A percentile compares a stretch with the other conserved stretches of the same genome.
These are phyloP conservation scores for Hymenoscyphus linearis DNA, from an alignment of 2,329 filamentous ascomycete species.

Conservation along the genomic window DNA sequence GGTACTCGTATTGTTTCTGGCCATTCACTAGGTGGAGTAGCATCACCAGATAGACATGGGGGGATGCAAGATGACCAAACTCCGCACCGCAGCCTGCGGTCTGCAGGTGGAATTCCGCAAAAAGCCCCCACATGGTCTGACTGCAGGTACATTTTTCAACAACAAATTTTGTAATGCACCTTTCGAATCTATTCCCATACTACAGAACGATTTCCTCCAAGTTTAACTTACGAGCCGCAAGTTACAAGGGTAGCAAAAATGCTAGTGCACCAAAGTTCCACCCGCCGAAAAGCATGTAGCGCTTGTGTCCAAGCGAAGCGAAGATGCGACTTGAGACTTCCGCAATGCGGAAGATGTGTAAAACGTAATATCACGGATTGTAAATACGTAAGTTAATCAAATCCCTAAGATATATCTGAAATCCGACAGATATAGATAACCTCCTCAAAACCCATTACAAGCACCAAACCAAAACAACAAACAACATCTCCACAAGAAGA, in stretches of 20 bases:
- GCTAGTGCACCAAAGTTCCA: constrained; percentile 3
- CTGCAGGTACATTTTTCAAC: background rate
- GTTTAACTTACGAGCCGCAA: too few relatives aligned
- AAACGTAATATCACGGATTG: constrained; percentile 14
- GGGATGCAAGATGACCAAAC: background rate
- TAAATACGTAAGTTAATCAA: constrained; percentile 17
- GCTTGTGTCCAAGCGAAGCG: constrained; percentile 24
- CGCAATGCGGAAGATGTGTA: constrained; percentile 19
- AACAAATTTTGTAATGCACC: background rate
- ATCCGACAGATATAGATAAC: background rate
- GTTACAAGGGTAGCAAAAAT: background rate
- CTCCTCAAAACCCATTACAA: background rate
- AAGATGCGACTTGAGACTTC: constrained; percentile 24
- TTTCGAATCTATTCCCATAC: too few relatives aligned
- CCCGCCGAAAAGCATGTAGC: constrained; percentile 18
- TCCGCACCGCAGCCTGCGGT: background rate
- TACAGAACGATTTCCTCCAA: too few relatives aligned
- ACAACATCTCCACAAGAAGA: constrained; percentile 2
- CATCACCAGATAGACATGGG: too few relatives aligned
- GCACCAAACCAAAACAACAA: background rate
- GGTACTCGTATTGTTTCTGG: too few relatives aligned
- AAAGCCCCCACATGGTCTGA: background rate
- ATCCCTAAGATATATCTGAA: background rate
- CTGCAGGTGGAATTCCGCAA: background rate
- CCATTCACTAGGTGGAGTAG: too few relatives aligned